phyloP scores from a whole-genome alignment of 768 basidiomycete genomes.

The Pleurotus giganteus region DNA sequence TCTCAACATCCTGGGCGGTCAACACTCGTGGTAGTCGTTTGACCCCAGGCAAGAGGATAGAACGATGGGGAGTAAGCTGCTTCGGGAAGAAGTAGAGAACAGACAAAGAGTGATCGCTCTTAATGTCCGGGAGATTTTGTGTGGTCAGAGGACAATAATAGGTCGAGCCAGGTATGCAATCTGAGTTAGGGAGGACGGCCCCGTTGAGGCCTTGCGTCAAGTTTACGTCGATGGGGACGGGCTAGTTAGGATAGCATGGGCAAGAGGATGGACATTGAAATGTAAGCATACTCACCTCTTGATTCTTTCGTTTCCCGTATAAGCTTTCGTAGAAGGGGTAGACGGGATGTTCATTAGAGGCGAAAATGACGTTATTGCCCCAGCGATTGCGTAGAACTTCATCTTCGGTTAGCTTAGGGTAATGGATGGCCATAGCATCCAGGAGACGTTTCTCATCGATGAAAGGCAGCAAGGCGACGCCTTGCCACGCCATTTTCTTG shows the following conservation, averaged over 20 bases:
- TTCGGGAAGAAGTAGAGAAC: constrained; percentile 87
- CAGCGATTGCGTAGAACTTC: constrained; percentile 82
- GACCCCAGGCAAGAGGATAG: constrained; percentile 75
- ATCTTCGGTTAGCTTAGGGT: constrained; percentile 71
- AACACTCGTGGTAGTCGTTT: constrained; percentile 59
- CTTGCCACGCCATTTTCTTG: constrained; percentile 99
- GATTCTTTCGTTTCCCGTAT: constrained; percentile 85
- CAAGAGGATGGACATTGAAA: not conserved
- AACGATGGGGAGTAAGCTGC: constrained; percentile 83
- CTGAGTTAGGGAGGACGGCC: constrained; percentile 76
- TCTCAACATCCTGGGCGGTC: constrained; percentile 68
- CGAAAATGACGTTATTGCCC: constrained; percentile 83
- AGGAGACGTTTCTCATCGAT: constrained; percentile 85
- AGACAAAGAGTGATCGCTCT: constrained; percentile 84
- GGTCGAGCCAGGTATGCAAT: constrained; percentile 89
- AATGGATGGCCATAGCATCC: constrained; percentile 73
- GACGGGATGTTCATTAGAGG: constrained; percentile 79
- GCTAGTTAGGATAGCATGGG: constrained; percentile 41
- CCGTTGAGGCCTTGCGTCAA: constrained; percentile 82
- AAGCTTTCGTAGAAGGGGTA: constrained; percentile 86
- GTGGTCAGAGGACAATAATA: constrained; percentile 72
- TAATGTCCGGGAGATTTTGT: constrained; percentile 71
- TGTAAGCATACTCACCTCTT: constrained; percentile 55
- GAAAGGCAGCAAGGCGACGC: constrained; percentile 94
- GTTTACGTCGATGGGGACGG: constrained; percentile 64